These are phyloP conservation scores for Petasospora fabianii DNA, from an alignment of 1,139 yeast genomes.

Conservation along the genomic window DNA sequence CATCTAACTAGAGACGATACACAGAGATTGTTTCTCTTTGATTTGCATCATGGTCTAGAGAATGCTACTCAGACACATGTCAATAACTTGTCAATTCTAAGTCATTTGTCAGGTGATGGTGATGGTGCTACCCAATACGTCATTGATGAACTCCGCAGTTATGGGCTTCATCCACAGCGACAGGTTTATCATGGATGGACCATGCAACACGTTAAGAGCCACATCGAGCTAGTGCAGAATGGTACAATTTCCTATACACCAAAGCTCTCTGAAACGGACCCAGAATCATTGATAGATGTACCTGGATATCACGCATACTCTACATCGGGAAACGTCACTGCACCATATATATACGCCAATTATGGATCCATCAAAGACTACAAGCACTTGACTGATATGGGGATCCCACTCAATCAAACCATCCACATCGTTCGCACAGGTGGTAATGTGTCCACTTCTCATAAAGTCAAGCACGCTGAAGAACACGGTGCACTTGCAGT, in stretches of 20 bases:
- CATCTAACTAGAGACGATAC: slow-evolving; percentile 61
- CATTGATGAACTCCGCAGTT: slow-evolving; percentile 34
- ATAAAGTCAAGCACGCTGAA: slow-evolving; percentile 51
- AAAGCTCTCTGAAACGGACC: slow-evolving; percentile 60
- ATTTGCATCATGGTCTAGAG: slow-evolving; percentile 22
- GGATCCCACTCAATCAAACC: slow-evolving; percentile 38
- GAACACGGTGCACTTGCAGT: slow-evolving; percentile 54
- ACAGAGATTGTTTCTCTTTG: slow-evolving; percentile 44
- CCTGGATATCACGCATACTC: slow-evolving; percentile 66
- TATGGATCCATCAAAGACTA: slow-evolving; percentile 66
- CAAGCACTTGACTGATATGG: slow-evolving; percentile 35
- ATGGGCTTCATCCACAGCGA: slow-evolving; percentile 48
- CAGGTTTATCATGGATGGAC: slow-evolving; percentile 58
- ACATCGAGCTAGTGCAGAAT: slow-evolving; percentile 39
- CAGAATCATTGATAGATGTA: slow-evolving; percentile 40
- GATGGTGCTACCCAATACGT: slow-evolving; percentile 40
- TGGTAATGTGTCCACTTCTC: slow-evolving; percentile 44
- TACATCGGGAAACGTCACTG: slow-evolving; percentile 51
- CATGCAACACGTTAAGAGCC: slow-evolving; percentile 48
- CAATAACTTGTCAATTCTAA: slow-evolving; percentile 33
- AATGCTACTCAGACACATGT: slow-evolving; percentile 38
- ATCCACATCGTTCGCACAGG: slow-evolving; percentile 66
- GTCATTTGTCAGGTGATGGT: slow-evolving; percentile 43
- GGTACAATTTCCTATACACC: slow-evolving; percentile 49
- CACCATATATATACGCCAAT: slow-evolving; percentile 54